Conservation (phyloP, 805 yeast genomes). For the Brettanomyces nanus region DNA sequence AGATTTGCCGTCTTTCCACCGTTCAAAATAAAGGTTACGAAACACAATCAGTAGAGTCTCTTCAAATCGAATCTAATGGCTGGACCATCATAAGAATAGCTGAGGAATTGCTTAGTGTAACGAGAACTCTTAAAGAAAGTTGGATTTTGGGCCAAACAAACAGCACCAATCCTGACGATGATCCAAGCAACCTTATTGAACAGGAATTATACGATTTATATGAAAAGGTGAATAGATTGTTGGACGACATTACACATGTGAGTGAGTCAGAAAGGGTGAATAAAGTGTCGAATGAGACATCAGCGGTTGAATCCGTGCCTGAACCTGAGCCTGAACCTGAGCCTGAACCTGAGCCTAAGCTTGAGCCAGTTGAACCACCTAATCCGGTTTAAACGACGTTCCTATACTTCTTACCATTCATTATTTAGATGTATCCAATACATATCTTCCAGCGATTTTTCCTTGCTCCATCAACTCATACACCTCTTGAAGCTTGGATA, state of each 20-base stretch:
- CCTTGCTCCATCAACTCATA: constrained; percentile 80
- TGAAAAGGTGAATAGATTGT: constrained; percentile 26
- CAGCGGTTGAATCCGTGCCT: no score
- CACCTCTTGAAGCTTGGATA: constrained; percentile 61
- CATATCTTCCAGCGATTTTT: constrained; percentile 82
- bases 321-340: no score
- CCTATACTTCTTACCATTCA: no score
- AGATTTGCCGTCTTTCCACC: constrained; percentile 39
- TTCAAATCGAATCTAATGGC: constrained; percentile 48
- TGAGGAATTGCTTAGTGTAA: constrained; percentile 42
- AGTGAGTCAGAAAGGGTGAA: background rate
- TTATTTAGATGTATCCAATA: constrained; percentile 69
- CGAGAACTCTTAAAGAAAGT: constrained; percentile 42
- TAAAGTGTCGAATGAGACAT: no score
- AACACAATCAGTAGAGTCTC: constrained; percentile 41
- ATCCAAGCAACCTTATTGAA: constrained; percentile 14
- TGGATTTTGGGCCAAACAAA: constrained; percentile 52
- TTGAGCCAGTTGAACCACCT: no score
- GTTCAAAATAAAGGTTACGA: constrained; percentile 27
- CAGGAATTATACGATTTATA: constrained; percentile 24
- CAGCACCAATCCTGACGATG: constrained; percentile 10
- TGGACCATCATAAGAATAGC: constrained; percentile 42
- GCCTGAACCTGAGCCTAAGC: no score
- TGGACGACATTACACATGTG: constrained; percentile 20
- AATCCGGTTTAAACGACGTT: no score